phyloP scores from a whole-genome alignment of 352 stramenopile species.

The Thraustotheca clavata region DNA sequence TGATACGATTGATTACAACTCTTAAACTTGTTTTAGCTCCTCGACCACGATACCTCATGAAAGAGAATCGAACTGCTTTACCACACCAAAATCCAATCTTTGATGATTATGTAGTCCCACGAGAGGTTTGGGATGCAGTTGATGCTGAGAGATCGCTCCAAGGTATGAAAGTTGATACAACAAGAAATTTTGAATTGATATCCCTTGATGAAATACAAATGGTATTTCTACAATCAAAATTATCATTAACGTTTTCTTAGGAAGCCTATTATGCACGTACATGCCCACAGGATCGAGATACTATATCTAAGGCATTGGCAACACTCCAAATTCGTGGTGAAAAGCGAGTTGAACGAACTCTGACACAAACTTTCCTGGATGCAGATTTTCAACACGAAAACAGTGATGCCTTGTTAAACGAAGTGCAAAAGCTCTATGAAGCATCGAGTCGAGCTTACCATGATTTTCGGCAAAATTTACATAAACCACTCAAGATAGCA shows the following conservation, averaged over 20 bases:
- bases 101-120: conserved; percentile 18
- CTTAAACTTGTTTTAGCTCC: conserved; percentile 22
- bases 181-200: neutral
- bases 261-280: conserved; percentile 32
- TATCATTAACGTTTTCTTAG: neutral
- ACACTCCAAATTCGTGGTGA: conserved; percentile 43
- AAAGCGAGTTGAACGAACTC: conserved; percentile 33
- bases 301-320: conserved; percentile 56
- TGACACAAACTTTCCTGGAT: conserved; percentile 58
- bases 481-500: conserved; percentile 48
- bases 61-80: conserved; percentile 29
- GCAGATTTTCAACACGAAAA: conserved; percentile 35
- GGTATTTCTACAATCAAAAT: neutral
- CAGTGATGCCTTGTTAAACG: conserved; percentile 47
- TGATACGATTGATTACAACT: neutral
- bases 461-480: conserved; percentile 45
- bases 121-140: conserved; percentile 17
- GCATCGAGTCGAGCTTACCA: conserved; percentile 51
- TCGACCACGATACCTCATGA: conserved; percentile 65
- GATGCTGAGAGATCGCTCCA: neutral
- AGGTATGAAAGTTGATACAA: neutral
- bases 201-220: conserved; percentile 4
- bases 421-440: conserved; percentile 58
- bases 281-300: conserved; percentile 50
- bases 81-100: conserved; percentile 18